Conservation (phyloP, 495 filamentous ascomycete genomes). For the Beverwykella pulmonaria region DNA sequence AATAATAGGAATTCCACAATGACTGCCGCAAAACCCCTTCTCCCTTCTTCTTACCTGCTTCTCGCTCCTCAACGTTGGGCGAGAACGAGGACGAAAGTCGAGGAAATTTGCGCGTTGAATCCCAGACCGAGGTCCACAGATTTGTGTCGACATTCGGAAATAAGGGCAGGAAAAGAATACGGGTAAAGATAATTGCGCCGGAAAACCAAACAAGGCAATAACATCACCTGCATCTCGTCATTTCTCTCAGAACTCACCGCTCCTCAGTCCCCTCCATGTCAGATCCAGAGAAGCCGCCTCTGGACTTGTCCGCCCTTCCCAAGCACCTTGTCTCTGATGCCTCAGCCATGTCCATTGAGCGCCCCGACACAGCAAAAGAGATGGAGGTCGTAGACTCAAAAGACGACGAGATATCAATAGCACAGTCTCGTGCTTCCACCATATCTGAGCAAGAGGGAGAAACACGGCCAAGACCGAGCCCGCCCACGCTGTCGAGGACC, state of each 20-base stretch:
- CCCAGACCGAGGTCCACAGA: not conserved
- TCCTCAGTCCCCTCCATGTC: slow-evolving; percentile 10
- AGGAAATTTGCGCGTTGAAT: not conserved
- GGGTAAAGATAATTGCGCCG: not conserved
- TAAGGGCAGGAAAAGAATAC: not conserved
- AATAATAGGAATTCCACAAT: not conserved
- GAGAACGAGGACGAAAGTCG: not conserved
- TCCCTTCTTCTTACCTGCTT: not conserved
- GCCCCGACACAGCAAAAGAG: slow-evolving; percentile 25
- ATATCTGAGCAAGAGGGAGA: slow-evolving; percentile 15
- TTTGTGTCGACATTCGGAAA: not conserved
- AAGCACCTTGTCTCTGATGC: not conserved
- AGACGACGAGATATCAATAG: slow-evolving; percentile 32
- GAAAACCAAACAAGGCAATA: not conserved
- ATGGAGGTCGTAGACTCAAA: slow-evolving; percentile 16
- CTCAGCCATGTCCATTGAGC: not conserved
- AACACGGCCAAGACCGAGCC: not conserved
- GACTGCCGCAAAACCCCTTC: not conserved
- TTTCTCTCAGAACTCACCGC: not conserved
- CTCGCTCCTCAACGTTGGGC: not conserved
- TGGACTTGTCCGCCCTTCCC: not conserved
- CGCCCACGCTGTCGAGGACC: slow-evolving; percentile 19
- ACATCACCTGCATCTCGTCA: not conserved
- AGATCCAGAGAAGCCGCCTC: slow-evolving; percentile 16
- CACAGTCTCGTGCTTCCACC: slow-evolving; percentile 22